Evolutionary conservation across 371 early-diverging fungal genomes (phyloP), one percentile per base, ranked within the genome.

Genomic region (Mortierella sp.): DNA sequence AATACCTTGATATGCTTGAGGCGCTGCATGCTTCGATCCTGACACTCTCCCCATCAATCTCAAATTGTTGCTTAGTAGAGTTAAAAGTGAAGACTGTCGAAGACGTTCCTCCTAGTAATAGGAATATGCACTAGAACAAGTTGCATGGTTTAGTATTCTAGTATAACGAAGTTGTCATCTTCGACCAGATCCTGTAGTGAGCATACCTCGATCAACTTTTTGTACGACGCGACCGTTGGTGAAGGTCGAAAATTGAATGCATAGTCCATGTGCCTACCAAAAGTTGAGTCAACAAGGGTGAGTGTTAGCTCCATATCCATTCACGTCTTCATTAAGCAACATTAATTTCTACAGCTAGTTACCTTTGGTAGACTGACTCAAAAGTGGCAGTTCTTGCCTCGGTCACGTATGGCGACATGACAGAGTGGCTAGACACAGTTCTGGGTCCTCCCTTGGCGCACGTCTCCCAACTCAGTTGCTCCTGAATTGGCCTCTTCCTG

Each of bases 11-110:
- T 2, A 90, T 77, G 11, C 88, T 82, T 2, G 74, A 4, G 9
- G 77, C 34, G 65, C 90, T 91, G 11, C 89, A 89, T 50, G 91
- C 92, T 24, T 90, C 76, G 16, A 90, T 89, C 42, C 92, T 88
- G 47, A 88, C 14, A 44, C 79, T 58, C 0, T 79, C 77, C 28
- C 57, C 26, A 1, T 76, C 76, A 31, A 88, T 68, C 73, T 89
- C 87, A 68, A 90, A 90, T n/a, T n/a, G 73, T 72, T 47, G 70
- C 2, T 24, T 7, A 2, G 54, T 63, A 38, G 75, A 5, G 54
- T 79, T 81, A 72, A 55, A 84, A 21, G 19, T 75, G 52, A 84
- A 84, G 0, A 84, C 28, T 5, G 79, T 76, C 6, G 84, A 84
- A 16, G 81, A 47, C 21, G 81, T 84, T 52, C 84, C 84, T 16